Base-by-base conservation (phyloP, 2,329 filamentous ascomycete genomes). In the Diplodia corticola region DNA sequence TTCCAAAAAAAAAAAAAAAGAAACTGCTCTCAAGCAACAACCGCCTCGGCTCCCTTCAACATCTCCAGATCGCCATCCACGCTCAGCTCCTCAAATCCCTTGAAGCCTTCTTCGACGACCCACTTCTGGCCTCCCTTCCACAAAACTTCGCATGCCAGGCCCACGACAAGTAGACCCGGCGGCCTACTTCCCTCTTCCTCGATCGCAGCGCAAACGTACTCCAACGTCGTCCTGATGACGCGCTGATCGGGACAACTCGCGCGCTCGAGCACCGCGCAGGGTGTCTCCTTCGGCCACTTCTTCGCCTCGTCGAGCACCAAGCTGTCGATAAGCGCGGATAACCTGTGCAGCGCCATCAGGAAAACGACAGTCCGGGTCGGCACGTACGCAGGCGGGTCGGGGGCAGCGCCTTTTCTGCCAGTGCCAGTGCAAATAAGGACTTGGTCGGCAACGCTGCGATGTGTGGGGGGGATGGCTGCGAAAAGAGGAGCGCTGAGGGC, bases 351-450 rank as follows among this genome's bases (percentile, higher is more conserved):
- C 4, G 92, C 92, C 95, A 99, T 99, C 55, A 99, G 81, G 70
- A 98, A 97, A 4, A 99, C 91, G 0, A 95, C 91, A 0, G 95
- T 98, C 66, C 93, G 86, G 9, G 86, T 90, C 2, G 84, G 76
- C 0, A 93, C 86, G 76, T 88, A 97, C 69, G 89, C 88, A 0
- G 95, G 95, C 37, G 93, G 92, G n/a, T 86, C 82, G 0, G 93
- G 93, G 0, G 92, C 83, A 64, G 87, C 90, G 13, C 95, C 95
- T 79, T 96, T 96, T 73, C 95, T 88, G 0, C 95, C 95, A 0
- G 95, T 99, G 0, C 95, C 95, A 0, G 95, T 99, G 80, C 95
- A 98, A n/a, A 99, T 86, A 28, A 99, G 84, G 0, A 99, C 89
- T 78, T 98, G 93, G 74, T 99, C 95, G 3, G 92, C 90, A 0